These are phyloP conservation scores for Canariomyces notabilis DNA, from an alignment of 2,329 filamentous ascomycete genomes.

Conservation along the genomic window DNA sequence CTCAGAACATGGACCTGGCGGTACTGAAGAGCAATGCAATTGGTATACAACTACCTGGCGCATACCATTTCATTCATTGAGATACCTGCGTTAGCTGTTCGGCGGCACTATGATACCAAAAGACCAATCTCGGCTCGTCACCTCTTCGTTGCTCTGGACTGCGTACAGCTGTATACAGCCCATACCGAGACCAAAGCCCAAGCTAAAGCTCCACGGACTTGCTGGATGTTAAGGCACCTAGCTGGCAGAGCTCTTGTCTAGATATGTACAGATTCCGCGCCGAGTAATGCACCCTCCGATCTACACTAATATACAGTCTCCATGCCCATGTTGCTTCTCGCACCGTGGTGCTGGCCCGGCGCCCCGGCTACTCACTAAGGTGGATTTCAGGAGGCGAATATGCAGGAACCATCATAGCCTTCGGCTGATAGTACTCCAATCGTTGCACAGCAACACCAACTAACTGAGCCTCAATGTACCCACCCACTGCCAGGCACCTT, in stretches of 20 bases:
- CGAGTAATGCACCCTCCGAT: constrained; percentile 17
- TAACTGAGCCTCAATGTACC: no score
- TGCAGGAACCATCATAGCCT: neutral
- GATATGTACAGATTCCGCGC: constrained; percentile 13
- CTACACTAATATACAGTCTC: constrained; percentile 23
- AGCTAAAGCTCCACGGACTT: neutral
- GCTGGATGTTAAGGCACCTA: neutral
- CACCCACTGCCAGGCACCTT: neutral
- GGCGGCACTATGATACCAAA: no score
- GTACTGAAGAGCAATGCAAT: no score
- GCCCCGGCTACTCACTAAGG: neutral
- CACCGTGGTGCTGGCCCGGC: neutral
- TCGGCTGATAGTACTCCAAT: neutral
- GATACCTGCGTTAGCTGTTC: no score
- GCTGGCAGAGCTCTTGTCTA: neutral
- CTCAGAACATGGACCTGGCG: no score
- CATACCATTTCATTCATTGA: no score
- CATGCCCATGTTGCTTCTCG: neutral
- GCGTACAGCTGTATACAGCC: constrained; percentile 4
- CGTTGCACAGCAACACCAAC: no score
- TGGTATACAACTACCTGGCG: no score
- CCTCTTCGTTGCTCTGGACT: no score
- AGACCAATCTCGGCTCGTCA: no score
- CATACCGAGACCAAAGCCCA: neutral
- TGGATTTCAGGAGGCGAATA: neutral